These are phyloP conservation scores for Chondrostereum purpureum DNA, from an alignment of 1,284 basidiomycete species.

Conservation along the genomic window DNA sequence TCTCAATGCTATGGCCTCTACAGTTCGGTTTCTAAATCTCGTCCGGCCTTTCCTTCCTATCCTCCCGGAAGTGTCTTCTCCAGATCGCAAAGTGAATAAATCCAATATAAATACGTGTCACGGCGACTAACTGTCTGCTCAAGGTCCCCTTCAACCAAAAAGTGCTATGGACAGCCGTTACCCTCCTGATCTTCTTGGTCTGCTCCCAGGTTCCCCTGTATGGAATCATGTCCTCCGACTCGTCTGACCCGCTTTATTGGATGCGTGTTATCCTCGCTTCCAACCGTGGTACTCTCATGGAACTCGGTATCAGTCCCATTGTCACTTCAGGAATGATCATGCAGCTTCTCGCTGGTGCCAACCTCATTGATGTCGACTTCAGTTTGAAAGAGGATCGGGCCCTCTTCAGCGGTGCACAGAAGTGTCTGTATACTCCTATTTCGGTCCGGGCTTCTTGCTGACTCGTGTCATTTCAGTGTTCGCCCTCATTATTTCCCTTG, in stretches of 20 bases:
- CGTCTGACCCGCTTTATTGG: constrained; percentile 98
- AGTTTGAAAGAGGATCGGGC: constrained; percentile 95
- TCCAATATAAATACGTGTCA: constrained; percentile 12
- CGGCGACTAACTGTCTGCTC: constrained; percentile 14
- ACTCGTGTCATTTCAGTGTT: constrained; percentile 61
- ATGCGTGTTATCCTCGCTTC: constrained; percentile 99
- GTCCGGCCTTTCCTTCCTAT: constrained; percentile 93
- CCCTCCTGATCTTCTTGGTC: constrained; percentile 95
- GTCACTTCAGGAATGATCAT: constrained; percentile 99
- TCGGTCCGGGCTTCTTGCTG: not conserved
- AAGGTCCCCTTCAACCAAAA: constrained; percentile 95
- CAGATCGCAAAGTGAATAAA: constrained; percentile 79
- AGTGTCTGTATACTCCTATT: constrained; percentile 57
- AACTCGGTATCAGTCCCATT: constrained; percentile 96
- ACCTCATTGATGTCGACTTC: constrained; percentile 97
- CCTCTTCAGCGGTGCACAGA: constrained; percentile 94
- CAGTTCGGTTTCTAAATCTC: constrained; percentile 92
- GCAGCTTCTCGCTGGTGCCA: constrained; percentile 97
- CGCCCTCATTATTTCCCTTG: constrained; percentile 93
- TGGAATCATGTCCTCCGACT: constrained; percentile 98
- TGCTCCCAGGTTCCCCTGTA: constrained; percentile 96
- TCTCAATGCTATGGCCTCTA: constrained; percentile 5
- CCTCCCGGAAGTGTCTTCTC: constrained; percentile 91
- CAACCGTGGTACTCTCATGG: constrained; percentile 98
- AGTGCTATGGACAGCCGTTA: constrained; percentile 94